Conservation (phyloP, 148 eudicot species). For the Vaccinium darrowii region DNA sequence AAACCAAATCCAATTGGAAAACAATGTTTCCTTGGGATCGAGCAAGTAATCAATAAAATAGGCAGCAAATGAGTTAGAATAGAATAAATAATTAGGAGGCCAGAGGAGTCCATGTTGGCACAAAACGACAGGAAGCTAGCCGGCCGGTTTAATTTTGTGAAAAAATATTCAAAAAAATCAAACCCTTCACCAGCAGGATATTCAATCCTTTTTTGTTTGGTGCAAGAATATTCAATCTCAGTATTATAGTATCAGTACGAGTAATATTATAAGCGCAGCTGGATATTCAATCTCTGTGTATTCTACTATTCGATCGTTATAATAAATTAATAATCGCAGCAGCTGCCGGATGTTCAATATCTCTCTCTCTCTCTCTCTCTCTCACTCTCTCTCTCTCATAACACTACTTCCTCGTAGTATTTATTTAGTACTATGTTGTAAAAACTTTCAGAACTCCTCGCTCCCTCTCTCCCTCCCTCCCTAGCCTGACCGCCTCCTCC, state of each 20-base stretch:
- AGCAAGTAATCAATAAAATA: conserved; percentile 27
- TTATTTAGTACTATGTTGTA: not conserved
- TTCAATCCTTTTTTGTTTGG: too few species aligned
- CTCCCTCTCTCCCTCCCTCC: not conserved
- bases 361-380: not conserved
- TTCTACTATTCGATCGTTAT: too few species aligned
- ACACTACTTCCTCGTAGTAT: not conserved
- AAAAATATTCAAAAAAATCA: not conserved
- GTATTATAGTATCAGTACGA: not conserved
- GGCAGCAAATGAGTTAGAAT: conserved; percentile 22
- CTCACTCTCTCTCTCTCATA: too few species aligned
- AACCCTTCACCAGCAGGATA: not conserved
- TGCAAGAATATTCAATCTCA: not conserved
- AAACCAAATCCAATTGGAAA: conserved; percentile 25
- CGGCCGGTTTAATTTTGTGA: not conserved
- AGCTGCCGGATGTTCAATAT: too few species aligned
- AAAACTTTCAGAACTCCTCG: not conserved
- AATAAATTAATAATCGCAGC: too few species aligned
- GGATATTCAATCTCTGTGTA: not conserved
- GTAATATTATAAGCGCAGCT: not conserved
- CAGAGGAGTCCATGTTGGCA: not conserved
- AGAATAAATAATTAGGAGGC: too few species aligned
- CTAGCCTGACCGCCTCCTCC: not conserved
- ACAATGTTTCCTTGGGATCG: conserved; percentile 16
- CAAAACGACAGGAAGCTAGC: not conserved